Evolutionary conservation across 768 basidiomycete genomes (phyloP).

Genomic region (Boletus rubescentipes): DNA sequence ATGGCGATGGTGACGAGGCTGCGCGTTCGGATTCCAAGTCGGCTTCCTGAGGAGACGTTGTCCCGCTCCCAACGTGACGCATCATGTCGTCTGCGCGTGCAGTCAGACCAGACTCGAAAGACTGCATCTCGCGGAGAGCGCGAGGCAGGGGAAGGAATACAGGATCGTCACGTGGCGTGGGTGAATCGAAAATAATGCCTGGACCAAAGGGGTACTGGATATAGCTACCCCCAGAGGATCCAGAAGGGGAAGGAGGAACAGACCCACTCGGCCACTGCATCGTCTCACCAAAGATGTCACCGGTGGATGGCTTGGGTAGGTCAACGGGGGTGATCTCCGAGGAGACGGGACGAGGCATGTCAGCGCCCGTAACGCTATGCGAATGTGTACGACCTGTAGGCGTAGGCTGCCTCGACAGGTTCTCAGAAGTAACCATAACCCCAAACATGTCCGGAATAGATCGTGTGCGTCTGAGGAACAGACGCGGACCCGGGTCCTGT

Average conservation of each 20-base stretch:
- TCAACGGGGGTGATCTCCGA: constrained; percentile 23
- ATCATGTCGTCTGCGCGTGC: constrained; percentile 53
- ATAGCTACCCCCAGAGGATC: constrained; percentile 20
- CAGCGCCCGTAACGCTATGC: constrained; percentile 74
- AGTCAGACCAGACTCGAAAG: constrained; percentile 81
- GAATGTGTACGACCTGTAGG: constrained; percentile 64
- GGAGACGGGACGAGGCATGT: constrained; percentile 47
- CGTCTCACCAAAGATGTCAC: constrained; percentile 63
- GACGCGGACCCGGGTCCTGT: constrained; percentile 42
- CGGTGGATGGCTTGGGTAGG: constrained; percentile 26
- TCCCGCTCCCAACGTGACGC: constrained; percentile 15
- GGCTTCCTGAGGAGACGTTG: constrained; percentile 7
- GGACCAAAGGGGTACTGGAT: constrained; percentile 62
- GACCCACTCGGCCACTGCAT: constrained; percentile 55
- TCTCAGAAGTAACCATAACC: constrained; percentile 31
- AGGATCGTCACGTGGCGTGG: constrained; percentile 43
- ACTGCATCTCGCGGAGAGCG: constrained; percentile 79
- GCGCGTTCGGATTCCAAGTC: neutral
- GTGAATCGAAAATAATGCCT: constrained; percentile 61
- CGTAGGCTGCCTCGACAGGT: constrained; percentile 28
- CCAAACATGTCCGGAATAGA: constrained; percentile 64
- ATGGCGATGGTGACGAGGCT: constrained; percentile 12
- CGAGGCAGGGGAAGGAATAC: constrained; percentile 49
- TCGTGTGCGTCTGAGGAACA: constrained; percentile 63
- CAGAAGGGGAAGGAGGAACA: constrained; percentile 34